Conservation (phyloP, 495 filamentous ascomycete genomes). For the Penicillium steckii region DNA sequence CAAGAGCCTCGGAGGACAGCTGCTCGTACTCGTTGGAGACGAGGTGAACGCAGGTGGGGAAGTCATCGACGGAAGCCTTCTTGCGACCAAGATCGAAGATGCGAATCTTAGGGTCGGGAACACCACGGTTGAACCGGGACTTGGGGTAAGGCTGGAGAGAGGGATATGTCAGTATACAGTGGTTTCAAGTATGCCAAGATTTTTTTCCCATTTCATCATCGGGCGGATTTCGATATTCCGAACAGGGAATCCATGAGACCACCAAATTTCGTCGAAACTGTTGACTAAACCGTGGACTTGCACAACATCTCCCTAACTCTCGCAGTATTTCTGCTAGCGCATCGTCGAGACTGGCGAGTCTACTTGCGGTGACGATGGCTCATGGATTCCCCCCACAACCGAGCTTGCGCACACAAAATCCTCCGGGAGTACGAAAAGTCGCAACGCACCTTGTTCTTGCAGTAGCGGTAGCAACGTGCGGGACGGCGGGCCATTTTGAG, state of each 20-base stretch:
- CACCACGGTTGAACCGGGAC: constrained; percentile 99
- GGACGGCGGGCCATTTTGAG: constrained; percentile 97
- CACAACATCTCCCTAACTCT: too few species aligned
- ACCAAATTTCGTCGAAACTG: too few species aligned
- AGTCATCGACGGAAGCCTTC: constrained; percentile 97
- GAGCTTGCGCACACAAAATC: constrained; percentile 34
- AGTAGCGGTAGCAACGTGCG: constrained; percentile 99
- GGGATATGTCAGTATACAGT: constrained; percentile 25
- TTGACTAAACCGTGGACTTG: too few species aligned
- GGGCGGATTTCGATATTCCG: neutral
- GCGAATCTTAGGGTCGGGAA: constrained; percentile 97
- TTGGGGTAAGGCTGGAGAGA: constrained; percentile 86
- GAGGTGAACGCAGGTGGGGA: constrained; percentile 96
- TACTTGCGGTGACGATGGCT: constrained; percentile 12
- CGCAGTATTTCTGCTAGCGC: too few species aligned
- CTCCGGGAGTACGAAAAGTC: constrained; percentile 22
- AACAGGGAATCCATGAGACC: neutral
- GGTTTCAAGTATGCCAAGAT: constrained; percentile 7
- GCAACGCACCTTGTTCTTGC: constrained; percentile 97
- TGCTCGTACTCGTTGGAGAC: constrained; percentile 99
- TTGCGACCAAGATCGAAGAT: constrained; percentile 99
- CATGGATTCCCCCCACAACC: constrained; percentile 32
- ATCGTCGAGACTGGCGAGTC: neutral
- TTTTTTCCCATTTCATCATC: neutral
- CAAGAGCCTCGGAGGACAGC: constrained; percentile 96